phyloP scores from a whole-genome alignment of 2,329 filamentous ascomycete species.

The Colletotrichum truncatum region DNA sequence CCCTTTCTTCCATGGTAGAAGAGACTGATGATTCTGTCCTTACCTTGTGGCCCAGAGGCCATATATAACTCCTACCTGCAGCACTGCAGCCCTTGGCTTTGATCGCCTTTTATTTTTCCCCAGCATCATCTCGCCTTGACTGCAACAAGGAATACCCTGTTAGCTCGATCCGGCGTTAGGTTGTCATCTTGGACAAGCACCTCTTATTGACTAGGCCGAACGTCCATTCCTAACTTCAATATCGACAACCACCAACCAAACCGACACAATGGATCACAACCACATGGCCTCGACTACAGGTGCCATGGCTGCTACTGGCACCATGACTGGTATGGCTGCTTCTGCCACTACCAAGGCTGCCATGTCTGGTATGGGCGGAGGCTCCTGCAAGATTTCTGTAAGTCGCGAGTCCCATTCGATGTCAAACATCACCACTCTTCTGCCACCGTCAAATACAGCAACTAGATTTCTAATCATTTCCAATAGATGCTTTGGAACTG shows the following conservation, averaged over 20 bases:
- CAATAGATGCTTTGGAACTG: constrained; percentile 83
- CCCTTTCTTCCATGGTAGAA: background rate
- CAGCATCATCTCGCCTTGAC: background rate
- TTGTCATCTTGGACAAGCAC: background rate
- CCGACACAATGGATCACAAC: constrained; percentile 5
- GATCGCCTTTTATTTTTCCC: background rate
- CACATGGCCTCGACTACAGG: constrained; percentile 15
- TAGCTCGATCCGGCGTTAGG: background rate
- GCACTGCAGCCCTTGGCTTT: background rate
- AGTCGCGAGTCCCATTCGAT: constrained; percentile 38
- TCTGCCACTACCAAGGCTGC: constrained; percentile 15
- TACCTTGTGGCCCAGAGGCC: constrained; percentile 1
- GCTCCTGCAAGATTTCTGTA: constrained; percentile 53
- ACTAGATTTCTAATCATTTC: constrained; percentile 17
- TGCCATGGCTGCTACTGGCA: constrained; percentile 22
- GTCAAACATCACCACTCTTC: constrained; percentile 16
- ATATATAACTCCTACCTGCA: constrained; percentile 1
- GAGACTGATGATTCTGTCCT: background rate
- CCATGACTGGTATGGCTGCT: constrained; percentile 21
- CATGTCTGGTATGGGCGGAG: constrained; percentile 35
- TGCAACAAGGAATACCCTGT: background rate
- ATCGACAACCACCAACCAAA: background rate
- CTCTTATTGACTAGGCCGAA: too few species aligned
- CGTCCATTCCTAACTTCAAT: background rate
- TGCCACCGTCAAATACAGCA: too few species aligned